These are phyloP conservation scores for Vitis amurensis DNA, from an alignment of 164 flowering plant species.

Conservation along the genomic window DNA sequence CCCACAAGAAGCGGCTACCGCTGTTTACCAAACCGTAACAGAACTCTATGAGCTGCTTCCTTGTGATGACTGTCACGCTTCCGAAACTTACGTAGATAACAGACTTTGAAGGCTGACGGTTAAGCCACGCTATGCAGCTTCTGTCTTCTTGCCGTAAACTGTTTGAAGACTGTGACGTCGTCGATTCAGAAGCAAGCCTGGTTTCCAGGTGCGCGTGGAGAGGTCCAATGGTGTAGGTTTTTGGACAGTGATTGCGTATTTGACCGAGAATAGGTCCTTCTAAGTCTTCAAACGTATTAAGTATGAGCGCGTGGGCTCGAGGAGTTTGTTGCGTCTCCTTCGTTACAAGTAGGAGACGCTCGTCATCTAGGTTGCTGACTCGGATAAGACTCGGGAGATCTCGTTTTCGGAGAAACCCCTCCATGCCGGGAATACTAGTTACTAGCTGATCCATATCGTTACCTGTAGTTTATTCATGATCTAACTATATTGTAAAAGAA, in stretches of 20 bases:
- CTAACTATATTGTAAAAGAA: neutral
- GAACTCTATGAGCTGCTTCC: slow-evolving; percentile 38
- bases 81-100: slow-evolving; percentile 72
- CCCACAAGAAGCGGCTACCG: slow-evolving; percentile 49
- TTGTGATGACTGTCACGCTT: slow-evolving; percentile 23
- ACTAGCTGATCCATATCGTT: slow-evolving; percentile 35
- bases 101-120: slow-evolving; percentile 32
- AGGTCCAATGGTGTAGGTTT: slow-evolving; percentile 49
- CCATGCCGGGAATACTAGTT: slow-evolving; percentile 35
- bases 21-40: slow-evolving; percentile 53
- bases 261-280: slow-evolving; percentile 25
- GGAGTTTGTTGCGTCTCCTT: neutral
- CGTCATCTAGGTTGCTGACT: slow-evolving; percentile 7
- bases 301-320: slow-evolving; percentile 25
- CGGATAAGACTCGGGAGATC: slow-evolving; percentile 41
- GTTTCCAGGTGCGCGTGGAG: slow-evolving; percentile 28
- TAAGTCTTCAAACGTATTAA: slow-evolving; percentile 48
- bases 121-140: slow-evolving; percentile 57
- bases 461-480: slow-evolving; percentile 11
- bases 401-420: slow-evolving; percentile 33
- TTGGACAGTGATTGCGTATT: slow-evolving; percentile 20
- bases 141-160: slow-evolving; percentile 39
- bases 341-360: neutral
- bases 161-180: neutral
- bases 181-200: neutral